Base-by-base conservation (phyloP, 768 basidiomycete species). In the Paxillus rubicundulus region DNA sequence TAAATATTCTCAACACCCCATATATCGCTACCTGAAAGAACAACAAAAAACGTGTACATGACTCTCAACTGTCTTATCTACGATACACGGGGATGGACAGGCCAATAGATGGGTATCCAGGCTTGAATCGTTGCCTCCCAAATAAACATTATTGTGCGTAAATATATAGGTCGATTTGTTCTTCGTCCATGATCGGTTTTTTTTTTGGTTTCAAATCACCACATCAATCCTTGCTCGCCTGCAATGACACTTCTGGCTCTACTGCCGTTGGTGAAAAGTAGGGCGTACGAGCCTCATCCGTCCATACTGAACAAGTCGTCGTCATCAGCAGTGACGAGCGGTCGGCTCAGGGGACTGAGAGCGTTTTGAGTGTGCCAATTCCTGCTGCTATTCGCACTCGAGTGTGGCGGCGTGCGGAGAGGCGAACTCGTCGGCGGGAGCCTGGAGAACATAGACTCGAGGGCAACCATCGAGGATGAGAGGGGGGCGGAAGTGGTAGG, bases 281-380 rank as follows among this genome's bases (percentile, higher is more conserved):
- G 2, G 33, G 13, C 33, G 9, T 17, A 18, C 12, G 28, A 18
- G 9, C 30, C 30, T 71, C 63, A 77, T 48, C 74, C 74, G 56
- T 89, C 87, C 82, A 89, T 84, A 61, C 74, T 75, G 65, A 90
- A 90, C 64, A 89, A 67, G 61, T 86, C 87, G 63, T 86, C 85
- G 54, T 86, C 77, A 52, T 76, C 81, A 32, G 74, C 74, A n/a
- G 77, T 81, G 30, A 77, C 70, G 39, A 82, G 79, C 4, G 85
- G 82, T 49, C 80, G 73, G 60, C 82, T 81, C 51, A 87, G 70
- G 47, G 85, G 85, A 63, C 85, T 86, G 60, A 78, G 65, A 39
- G 78, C 72, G 44, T 64, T 64, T 46, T 70, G 60, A 9, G 63
- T 45, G 40, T 75, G 69, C 69, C 72, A 79, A 49, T 64, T 65